Base-by-base conservation (phyloP, 208 protist species). In the Leishmania guyanensis region DNA sequence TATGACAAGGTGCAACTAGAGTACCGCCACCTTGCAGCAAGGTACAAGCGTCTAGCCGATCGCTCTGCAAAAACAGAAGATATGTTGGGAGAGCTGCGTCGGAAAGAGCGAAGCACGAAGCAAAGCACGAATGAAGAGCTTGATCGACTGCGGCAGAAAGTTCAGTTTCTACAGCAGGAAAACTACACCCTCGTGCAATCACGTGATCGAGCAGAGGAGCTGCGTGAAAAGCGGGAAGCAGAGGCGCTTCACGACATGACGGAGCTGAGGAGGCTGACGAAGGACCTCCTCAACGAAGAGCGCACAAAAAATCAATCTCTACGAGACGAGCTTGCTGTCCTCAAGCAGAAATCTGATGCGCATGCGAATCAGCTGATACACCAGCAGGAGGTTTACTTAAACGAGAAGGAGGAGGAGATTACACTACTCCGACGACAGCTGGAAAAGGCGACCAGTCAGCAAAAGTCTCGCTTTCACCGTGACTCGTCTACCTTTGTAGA, bases 181-280 rank as follows among this genome's bases (percentile, higher is more conserved):
- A 95, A 92, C 80, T 86, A 81, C 29, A 74, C 81, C 10, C 82
- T 95, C 10, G 86, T 95, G 36, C 86, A 92, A 58, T 93, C 90
- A 6, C 92, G 94, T 39, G 88, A 95, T 80, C 81, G 80, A 17
- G 92, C 91, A 0, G 94, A 97, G 71, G 92, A 97, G 68, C 80
- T 92, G 64, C 94, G 91, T 76, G 92, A 95, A 77, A 85, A 84
- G 43, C 86, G 92, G 8, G 94, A 95, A 56, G 85, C 89, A 9
- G 85, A 97, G 51, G 91, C 92, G n/a, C 80, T 96, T 22, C 83
- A 85, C 16, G 94, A 97, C 74, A 92, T 97, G 90, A 90, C 86
- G 14, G 87, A 95, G 76, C 78, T 95, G 16, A 88, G 89, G 48
- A 88, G 86, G 5, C 77, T 95, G 33, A 90, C 91, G 22, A 86